Base-by-base conservation (phyloP, 75 land plant species). In the Pseudotsuga menziesii region DNA sequence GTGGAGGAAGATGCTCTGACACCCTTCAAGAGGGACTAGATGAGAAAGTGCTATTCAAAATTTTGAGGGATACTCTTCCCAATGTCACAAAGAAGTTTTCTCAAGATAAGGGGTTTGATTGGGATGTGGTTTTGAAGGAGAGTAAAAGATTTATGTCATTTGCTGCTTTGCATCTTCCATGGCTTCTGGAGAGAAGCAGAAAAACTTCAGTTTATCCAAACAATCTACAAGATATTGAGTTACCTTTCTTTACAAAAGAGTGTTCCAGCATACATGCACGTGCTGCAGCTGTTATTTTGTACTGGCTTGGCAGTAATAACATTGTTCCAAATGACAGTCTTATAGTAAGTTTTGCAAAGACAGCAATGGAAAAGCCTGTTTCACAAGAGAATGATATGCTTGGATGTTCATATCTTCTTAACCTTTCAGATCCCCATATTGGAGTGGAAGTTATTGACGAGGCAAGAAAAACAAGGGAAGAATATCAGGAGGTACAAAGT, bases 361-460 rank as follows among this genome's bases (percentile, higher is more conserved):
- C 86, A 77, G 79, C 87, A 26, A 57, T 96, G 74, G 83, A 82
- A 64, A 77, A 84, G 20, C 88, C 94, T 62, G 77, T 73, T 56
- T 75, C 77, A 66, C 84, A 89, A 58, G 84, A 86, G 78, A 82
- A 83, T 25, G 91, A 89, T 75, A 27, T 81, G 16, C 77, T 84
- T 35, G 94, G 92, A 3, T 90, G 88, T 76, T 88, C 89, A 32
- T 83, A 89, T 59, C 75, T 96, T 75, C 78, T 96, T 61, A 96
- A 93, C 84, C 91, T 93, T 58, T 60, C 59, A 55, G 92, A 93
- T 85, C 82, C 89, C 54, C 82, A 84, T 79, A 73, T 73, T 78
- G 98, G 91, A 35, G 92, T 88, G 13, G 88, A 87, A 78, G 73
- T 96, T 55, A 85, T 96, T 55, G 94, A 93, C 81, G 87, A 91